Evolutionary conservation across 148 eudicot genomes (phyloP), one percentile per base, ranked within the genome.

Genomic region (Suaeda aralocaspica): DNA sequence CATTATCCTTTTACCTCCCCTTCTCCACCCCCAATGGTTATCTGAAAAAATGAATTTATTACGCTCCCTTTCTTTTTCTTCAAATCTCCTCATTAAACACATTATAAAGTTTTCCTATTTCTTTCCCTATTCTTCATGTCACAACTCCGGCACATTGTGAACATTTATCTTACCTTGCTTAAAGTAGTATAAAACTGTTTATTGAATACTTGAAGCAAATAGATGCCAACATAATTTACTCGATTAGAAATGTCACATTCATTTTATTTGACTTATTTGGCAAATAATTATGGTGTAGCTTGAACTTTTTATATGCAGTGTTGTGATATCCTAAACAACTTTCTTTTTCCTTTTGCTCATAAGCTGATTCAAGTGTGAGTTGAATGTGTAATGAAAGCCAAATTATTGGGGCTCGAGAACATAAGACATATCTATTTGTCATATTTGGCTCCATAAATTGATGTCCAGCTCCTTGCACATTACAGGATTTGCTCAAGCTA

Each of bases 401-500:
- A 45, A 16, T 73, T 15, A 3, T 18, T 49, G n/a, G 42, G 9
- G 12, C 52, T 53, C 28, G 36, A 69, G 22, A 48, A 45, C 19
- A 46, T 26, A 50, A n/a, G 34, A 16, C 29, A 36, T 51, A 28
- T 34, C 24, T 33, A 60, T 9, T 59, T 58, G 10, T 48, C 44
- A 13, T 50, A 28, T 48, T 62, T 33, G 33, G 41, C 19, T 39
- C 6, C 39, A 18, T 65, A 19, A 50, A 66, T 31, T 70, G 42
- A 71, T 59, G 49, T 59, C 24, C 30, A 21, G 16, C 41, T 46
- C 26, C 59, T 36, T 36, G 24, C 42, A 33, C 59, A 49, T 65
- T 77, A 68, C 83, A 94, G 98, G 98, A 80, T 66, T 76, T 94
- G 68, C 69, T 94, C 77, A 94, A 84, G 80, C 80, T 94, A 74